Evolutionary conservation across 2,329 filamentous ascomycete genomes (phyloP).

Genomic region (Colletotrichum salicis): DNA sequence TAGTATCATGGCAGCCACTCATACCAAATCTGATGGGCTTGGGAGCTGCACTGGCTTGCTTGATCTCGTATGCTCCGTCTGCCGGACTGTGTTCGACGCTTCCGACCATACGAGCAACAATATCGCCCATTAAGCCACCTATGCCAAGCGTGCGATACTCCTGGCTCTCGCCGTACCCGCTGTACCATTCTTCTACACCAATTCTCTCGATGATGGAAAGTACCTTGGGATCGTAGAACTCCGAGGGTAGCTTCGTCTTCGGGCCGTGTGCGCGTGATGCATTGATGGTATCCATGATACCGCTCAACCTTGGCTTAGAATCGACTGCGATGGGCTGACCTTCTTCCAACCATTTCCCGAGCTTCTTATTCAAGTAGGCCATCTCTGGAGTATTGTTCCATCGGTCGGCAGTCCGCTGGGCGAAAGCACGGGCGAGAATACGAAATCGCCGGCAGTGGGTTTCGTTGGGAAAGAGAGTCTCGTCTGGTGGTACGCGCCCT

Average conservation of each 20-base stretch:
- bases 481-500: slow-evolving; percentile 69
- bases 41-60: slow-evolving; percentile 47
- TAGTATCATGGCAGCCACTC: slow-evolving; percentile 93
- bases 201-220: slow-evolving; percentile 78
- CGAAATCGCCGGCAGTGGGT: slow-evolving; percentile 78
- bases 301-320: slow-evolving; percentile 82
- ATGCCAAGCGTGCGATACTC: slow-evolving; percentile 94
- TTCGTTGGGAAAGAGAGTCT: slow-evolving; percentile 83
- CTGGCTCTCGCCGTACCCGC: slow-evolving; percentile 82
- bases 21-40: slow-evolving; percentile 77
- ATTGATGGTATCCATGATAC: slow-evolving; percentile 95
- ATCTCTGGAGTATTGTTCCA: slow-evolving; percentile 86
- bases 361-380: slow-evolving; percentile 80
- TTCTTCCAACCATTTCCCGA: slow-evolving; percentile 87
- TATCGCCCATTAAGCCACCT: slow-evolving; percentile 83
- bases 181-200: slow-evolving; percentile 91
- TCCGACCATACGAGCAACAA: slow-evolving; percentile 79
- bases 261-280: slow-evolving; percentile 86
- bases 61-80: slow-evolving; percentile 63
- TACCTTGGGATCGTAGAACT: slow-evolving; percentile 85
- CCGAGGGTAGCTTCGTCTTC: slow-evolving; percentile 79
- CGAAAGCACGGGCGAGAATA: slow-evolving; percentile 75
- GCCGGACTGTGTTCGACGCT: slow-evolving; percentile 68
- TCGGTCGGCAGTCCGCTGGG: slow-evolving; percentile 74
- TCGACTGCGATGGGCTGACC: slow-evolving; percentile 80